Evolutionary conservation across 495 filamentous ascomycete genomes (phyloP).

Genomic region (Penicillium salamii): DNA sequence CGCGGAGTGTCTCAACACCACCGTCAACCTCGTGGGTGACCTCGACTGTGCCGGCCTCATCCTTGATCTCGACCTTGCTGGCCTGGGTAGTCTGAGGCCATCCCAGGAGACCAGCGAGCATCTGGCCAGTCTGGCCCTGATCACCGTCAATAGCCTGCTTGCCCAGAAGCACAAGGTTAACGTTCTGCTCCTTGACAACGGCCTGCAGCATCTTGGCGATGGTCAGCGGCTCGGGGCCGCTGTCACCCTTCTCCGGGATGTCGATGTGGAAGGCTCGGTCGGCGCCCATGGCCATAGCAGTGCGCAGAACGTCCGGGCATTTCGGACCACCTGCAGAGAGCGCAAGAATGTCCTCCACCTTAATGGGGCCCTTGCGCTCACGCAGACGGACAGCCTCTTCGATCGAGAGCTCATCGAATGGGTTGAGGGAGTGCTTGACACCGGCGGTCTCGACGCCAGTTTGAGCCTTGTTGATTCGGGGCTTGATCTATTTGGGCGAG

Average conservation of each 20-base stretch:
- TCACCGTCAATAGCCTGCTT: conserved; percentile 99
- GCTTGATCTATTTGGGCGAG: conserved; percentile 70
- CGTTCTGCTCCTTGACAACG: conserved; percentile 75
- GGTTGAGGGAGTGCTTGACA: conserved; percentile 98
- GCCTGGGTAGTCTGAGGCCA: conserved; percentile 97
- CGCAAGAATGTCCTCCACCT: conserved; percentile 85
- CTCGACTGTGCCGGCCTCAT: conserved; percentile 53
- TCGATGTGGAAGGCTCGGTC: conserved; percentile 87
- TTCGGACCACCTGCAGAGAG: conserved; percentile 86
- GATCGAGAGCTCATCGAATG: conserved; percentile 96
- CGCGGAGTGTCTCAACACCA: conserved; percentile 82
- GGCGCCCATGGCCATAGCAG: conserved; percentile 98
- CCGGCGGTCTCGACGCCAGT: conserved; percentile 88
- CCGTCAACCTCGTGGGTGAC: conserved; percentile 94
- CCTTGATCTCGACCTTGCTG: conserved; percentile 69
- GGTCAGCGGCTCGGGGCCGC: conserved; percentile 78
- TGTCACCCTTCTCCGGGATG: conserved; percentile 47
- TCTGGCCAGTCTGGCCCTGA: conserved; percentile 93
- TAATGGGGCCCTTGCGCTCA: conserved; percentile 60
- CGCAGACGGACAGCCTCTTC: conserved; percentile 94
- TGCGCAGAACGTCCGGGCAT: conserved; percentile 80
- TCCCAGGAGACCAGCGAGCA: conserved; percentile 87
- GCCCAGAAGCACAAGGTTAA: conserved; percentile 88
- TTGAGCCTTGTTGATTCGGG: conserved; percentile 92
- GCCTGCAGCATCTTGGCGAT: conserved; percentile 84